A percentile compares a stretch with the other conserved stretches of the same genome.
Evolutionary conservation across 495 filamentous ascomycete species (phyloP).

Genomic region (Talaromyces ruber): DNA sequence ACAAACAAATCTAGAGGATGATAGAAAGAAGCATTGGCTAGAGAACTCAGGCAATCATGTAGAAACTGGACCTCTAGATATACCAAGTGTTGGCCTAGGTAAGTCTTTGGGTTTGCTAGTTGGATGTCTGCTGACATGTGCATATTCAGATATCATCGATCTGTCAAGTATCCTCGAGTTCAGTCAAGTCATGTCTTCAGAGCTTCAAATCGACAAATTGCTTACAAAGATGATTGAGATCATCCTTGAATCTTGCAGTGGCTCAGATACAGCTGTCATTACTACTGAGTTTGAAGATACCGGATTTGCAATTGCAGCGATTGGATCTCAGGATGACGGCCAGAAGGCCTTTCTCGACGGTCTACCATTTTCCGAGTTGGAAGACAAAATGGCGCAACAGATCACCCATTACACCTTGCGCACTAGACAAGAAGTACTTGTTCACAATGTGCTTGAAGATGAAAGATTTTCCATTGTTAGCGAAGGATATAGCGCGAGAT

Average conservation of each 20-base stretch:
- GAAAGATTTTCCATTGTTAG: slow-evolving; percentile 80
- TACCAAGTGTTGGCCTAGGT: slow-evolving; percentile 36
- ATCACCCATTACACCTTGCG: slow-evolving; percentile 76
- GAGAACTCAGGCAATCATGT: slow-evolving; percentile 47
- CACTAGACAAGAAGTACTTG: slow-evolving; percentile 75
- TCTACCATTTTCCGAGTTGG: slow-evolving; percentile 53
- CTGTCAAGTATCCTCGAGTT: slow-evolving; percentile 79
- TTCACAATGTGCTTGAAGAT: slow-evolving; percentile 74
- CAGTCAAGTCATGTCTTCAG: slow-evolving; percentile 84
- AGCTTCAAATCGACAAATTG: slow-evolving; percentile 74
- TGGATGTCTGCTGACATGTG: slow-evolving; percentile 10
- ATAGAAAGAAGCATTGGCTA: slow-evolving; percentile 64
- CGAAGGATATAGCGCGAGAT: slow-evolving; percentile 58
- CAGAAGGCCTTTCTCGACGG: slow-evolving; percentile 47
- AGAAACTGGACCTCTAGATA: slow-evolving; percentile 30
- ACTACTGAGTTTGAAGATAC: slow-evolving; percentile 62
- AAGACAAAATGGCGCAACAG: slow-evolving; percentile 64
- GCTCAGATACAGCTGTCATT: slow-evolving; percentile 71
- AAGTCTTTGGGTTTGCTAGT: slow-evolving; percentile 16
- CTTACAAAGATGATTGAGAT: slow-evolving; percentile 86
- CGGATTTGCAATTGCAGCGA: slow-evolving; percentile 70
- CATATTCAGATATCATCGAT: slow-evolving; percentile 67
- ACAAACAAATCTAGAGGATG: slow-evolving; percentile 41
- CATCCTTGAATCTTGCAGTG: slow-evolving; percentile 77
- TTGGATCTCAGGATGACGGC: slow-evolving; percentile 60